A percentile compares a stretch with the other conserved stretches of the same genome.
Evolutionary conservation across 495 filamentous ascomycete species (phyloP).

Genomic region (Margaritispora aquatica): DNA sequence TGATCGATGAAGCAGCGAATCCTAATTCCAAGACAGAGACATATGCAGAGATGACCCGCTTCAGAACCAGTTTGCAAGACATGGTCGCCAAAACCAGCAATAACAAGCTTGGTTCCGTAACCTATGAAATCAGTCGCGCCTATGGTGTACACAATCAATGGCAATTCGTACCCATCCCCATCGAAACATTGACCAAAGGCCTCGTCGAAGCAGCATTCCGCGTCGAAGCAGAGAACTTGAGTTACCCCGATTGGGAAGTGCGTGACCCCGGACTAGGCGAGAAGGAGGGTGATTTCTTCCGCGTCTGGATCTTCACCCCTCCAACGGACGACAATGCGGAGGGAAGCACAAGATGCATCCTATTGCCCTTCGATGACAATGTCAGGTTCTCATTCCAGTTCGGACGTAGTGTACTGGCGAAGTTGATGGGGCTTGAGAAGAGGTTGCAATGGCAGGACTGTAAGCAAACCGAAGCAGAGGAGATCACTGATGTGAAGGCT

Average conservation of each 20-base stretch:
- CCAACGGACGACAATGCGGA: conserved; percentile 32
- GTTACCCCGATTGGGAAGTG: conserved; percentile 52
- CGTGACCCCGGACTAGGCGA: conserved; percentile 27
- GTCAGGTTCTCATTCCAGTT: conserved; percentile 55
- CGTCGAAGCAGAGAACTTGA: conserved; percentile 72
- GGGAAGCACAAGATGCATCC: conserved; percentile 38
- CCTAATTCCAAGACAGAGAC: conserved; percentile 46
- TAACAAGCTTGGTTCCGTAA: conserved; percentile 67
- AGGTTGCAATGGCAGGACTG: conserved; percentile 78
- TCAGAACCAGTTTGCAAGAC: conserved; percentile 61
- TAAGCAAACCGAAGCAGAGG: conserved; percentile 67
- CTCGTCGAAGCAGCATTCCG: conserved; percentile 79
- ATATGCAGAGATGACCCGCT: conserved; percentile 72
- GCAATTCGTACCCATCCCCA: conserved; percentile 83
- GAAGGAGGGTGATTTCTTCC: conserved; percentile 70
- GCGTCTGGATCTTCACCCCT: conserved; percentile 69
- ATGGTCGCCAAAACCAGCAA: conserved; percentile 55
- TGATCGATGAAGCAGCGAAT: conserved; percentile 49
- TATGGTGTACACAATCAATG: conserved; percentile 83
- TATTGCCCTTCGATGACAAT: conserved; percentile 39
- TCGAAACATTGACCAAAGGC: conserved; percentile 53
- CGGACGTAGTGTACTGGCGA: conserved; percentile 76
- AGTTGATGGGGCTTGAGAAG: conserved; percentile 70
- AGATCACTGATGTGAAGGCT: conserved; percentile 67
- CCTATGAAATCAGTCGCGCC: conserved; percentile 79